Base-by-base conservation (phyloP, 2,329 filamentous ascomycete species). In the Coniochaeta hoffmannii region DNA sequence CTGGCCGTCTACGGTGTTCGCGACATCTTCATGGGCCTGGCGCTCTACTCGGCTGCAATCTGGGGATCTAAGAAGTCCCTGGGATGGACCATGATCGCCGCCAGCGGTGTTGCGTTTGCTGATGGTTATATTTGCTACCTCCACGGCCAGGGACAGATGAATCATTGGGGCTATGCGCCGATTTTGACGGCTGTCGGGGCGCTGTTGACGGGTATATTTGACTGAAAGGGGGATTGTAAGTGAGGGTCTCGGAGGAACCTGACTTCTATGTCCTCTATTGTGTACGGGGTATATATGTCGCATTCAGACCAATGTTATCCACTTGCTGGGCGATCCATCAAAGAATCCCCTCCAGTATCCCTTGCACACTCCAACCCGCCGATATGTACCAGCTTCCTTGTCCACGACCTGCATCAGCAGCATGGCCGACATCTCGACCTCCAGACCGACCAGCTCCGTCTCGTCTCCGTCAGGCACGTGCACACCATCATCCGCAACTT, bases 151-250 rank as follows among this genome's bases (percentile, higher is more conserved):
- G 73, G 72, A 3, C 66, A 78, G 61, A 76, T 72, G 75, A 71
- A 69, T 59, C 77, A 80, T 64, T 80, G 76, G 75, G 69, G 72
- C 0, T 78, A 77, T 69, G 73, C 70, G 26, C 70, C 72, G 4
- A 56, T 76, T 35, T 60, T 76, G 26, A 58, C 64, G 30, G 59
- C 65, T 5, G 62, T 75, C 54, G 71, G 70, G 15, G 64, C 50
- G 15, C 24, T 60, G 35, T 34, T 60, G 50, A 34, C 58, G 26
- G 56, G 53, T 7, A 12, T 26, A 2, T 46, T 46, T 28, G 41
- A 46, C 24, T 46, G 11, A 46, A 22, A n/a, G 3, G 41, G 12
- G 14, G n/a, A n/a, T n/a, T n/a, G n/a, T 15, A 15, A 15, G 14
- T 35, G n/a, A 35, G 8, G 4, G 34, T 14, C 12, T 35, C 34